Percentiles rank a stretch among this genome's conserved stretches.
phyloP scores from a whole-genome alignment of 177 flowering plant species.

The Tripterygium wilfordii region DNA sequence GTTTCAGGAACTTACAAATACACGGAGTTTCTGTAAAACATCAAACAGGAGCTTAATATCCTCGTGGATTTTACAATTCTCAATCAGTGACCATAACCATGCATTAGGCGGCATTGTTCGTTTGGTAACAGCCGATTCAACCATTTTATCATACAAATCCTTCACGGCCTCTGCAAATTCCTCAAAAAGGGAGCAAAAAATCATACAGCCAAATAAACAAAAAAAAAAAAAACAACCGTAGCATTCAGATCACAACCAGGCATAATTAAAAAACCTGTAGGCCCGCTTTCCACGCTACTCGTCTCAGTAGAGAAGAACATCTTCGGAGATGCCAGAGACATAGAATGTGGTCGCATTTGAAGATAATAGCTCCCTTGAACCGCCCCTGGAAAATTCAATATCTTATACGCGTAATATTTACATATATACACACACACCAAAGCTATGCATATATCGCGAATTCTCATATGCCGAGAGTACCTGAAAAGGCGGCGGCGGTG shows the following conservation, averaged over 20 bases:
- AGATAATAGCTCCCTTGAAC: too few species aligned
- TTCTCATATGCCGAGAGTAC: conserved; percentile 3
- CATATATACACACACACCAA: background rate
- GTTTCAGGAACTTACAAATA: conserved; percentile 61
- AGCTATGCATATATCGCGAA: background rate
- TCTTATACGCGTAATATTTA: background rate
- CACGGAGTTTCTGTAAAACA: conserved; percentile 56
- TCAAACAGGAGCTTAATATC: conserved; percentile 75
- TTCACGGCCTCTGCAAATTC: conserved; percentile 61
- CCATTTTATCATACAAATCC: conserved; percentile 64
- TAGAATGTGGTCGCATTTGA: background rate
- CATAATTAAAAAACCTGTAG: background rate
- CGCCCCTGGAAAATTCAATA: background rate
- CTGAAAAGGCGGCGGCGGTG: conserved; percentile 13
- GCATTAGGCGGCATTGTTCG: conserved; percentile 79
- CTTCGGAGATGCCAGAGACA: background rate
- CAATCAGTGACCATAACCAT: conserved; percentile 70
- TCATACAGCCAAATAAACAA: background rate
- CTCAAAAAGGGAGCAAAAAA: background rate
- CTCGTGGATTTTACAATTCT: conserved; percentile 52
- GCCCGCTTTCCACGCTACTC: background rate
- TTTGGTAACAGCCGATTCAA: conserved; percentile 40
- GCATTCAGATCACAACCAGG: background rate
- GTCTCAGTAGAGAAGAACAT: background rate
- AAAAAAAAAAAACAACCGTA: background rate